A percentile compares a stretch with the other conserved stretches of the same genome.
Evolutionary conservation across 495 filamentous ascomycete genomes (phyloP).

Genomic region (Penicillium psychrofluorescens): DNA sequence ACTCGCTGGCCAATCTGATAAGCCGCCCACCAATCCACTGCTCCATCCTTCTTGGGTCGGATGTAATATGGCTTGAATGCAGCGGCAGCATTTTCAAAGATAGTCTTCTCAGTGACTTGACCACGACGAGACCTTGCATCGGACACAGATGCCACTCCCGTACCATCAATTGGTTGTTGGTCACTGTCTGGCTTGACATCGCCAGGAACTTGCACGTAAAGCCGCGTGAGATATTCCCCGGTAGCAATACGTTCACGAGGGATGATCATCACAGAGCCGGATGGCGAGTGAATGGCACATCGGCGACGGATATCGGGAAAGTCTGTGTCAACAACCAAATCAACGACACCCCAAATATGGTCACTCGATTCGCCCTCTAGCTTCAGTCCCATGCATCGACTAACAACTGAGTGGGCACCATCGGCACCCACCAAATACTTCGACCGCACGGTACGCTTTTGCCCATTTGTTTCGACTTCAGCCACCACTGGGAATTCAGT

Average conservation of each 20-base stretch:
- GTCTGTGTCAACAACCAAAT: slow-evolving; percentile 59
- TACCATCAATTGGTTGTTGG: slow-evolving; percentile 7
- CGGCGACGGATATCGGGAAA: slow-evolving; percentile 64
- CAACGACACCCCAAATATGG: slow-evolving; percentile 59
- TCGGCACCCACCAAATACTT: slow-evolving; percentile 67
- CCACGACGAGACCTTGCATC: slow-evolving; percentile 27
- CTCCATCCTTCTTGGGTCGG: slow-evolving; percentile 25
- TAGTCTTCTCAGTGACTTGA: slow-evolving; percentile 32
- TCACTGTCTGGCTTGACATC: slow-evolving; percentile 17
- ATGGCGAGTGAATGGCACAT: slow-evolving; percentile 60
- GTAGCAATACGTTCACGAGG: slow-evolving; percentile 52
- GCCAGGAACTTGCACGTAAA: slow-evolving; percentile 54
- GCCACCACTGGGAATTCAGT: slow-evolving; percentile 39
- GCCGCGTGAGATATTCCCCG: slow-evolving; percentile 53
- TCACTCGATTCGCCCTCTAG: slow-evolving; percentile 58
- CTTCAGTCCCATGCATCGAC: slow-evolving; percentile 49
- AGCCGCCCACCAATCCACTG: slow-evolving; percentile 58
- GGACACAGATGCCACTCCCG: slow-evolving; percentile 7
- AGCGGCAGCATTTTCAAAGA: slow-evolving; percentile 32
- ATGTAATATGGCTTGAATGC: slow-evolving; percentile 44
- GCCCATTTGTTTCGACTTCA: slow-evolving; percentile 35
- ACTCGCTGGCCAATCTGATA: slow-evolving; percentile 69
- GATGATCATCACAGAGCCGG: slow-evolving; percentile 64
- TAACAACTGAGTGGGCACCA: slow-evolving; percentile 56
- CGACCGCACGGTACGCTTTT: slow-evolving; percentile 38